Evolutionary conservation across 768 basidiomycete genomes (phyloP).

Genomic region (Cyclocybe aegerita): DNA sequence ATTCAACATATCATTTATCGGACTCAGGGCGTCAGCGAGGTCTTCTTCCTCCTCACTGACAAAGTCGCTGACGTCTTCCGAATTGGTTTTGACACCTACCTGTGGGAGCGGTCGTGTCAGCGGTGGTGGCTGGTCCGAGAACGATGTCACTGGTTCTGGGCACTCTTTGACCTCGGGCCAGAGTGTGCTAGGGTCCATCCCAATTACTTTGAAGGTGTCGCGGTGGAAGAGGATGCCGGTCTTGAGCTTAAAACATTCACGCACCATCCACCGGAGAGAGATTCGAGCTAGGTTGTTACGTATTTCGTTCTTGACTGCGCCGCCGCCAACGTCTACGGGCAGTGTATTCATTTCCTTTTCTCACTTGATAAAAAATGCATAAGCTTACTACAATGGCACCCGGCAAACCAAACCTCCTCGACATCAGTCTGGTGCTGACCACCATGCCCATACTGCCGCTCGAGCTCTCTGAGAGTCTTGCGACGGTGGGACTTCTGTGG

Average conservation of each 20-base stretch:
- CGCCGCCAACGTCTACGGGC: constrained; percentile 69
- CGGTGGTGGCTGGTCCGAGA: constrained; percentile 22
- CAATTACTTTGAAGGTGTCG: constrained; percentile 42
- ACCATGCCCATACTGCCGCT: constrained; percentile 34
- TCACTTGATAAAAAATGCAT: too few relatives aligned
- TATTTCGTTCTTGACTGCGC: constrained; percentile 56
- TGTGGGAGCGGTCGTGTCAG: constrained; percentile 14
- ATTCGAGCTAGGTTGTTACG: constrained; percentile 67
- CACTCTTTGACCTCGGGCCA: constrained; percentile 40
- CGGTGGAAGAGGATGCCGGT: constrained; percentile 62
- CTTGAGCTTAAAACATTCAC: constrained; percentile 55
- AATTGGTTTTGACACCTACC: constrained; percentile 19
- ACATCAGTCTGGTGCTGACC: constrained; percentile 51
- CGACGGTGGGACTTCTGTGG: constrained; percentile 23
- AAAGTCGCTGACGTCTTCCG: constrained; percentile 29
- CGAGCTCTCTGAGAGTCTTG: constrained; percentile 37
- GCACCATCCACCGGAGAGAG: constrained; percentile 75
- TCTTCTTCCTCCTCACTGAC: constrained; percentile 62
- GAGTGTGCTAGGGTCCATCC: constrained; percentile 45
- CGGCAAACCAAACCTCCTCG: constrained; percentile 81
- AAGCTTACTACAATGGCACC: constrained; percentile 63
- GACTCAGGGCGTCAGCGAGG: constrained; percentile 49
- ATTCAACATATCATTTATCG: constrained; percentile 58
- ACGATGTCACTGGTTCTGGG: constrained; percentile 36
- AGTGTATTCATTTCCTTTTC: too few relatives aligned